Conservation (phyloP, 805 yeast species). For the Candida insectalens region DNA sequence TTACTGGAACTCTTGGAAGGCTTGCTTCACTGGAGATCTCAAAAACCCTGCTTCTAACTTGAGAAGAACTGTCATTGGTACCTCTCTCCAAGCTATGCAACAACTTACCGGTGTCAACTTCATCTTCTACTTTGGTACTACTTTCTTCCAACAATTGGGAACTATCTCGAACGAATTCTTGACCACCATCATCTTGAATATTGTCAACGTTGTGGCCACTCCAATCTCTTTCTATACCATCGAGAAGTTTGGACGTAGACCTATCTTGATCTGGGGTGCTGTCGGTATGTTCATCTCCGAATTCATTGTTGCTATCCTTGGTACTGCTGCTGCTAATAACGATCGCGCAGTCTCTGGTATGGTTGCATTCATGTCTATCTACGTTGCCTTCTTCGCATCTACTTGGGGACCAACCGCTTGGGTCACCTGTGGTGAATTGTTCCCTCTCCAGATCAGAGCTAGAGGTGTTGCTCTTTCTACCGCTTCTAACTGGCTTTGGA, state of each 20-base stretch:
- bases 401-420: slow-evolving; percentile 82
- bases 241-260: slow-evolving; percentile 53
- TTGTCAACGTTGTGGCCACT: slow-evolving; percentile 43
- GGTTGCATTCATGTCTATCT: slow-evolving; percentile 40
- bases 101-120: slow-evolving; percentile 75
- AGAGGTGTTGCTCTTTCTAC: slow-evolving; percentile 63
- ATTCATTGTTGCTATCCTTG: slow-evolving; percentile 43
- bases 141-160: slow-evolving; percentile 49
- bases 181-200: slow-evolving; percentile 42
- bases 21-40: slow-evolving; percentile 34
- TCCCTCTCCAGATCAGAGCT: slow-evolving; percentile 67
- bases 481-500: slow-evolving; percentile 74
- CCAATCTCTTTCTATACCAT: slow-evolving; percentile 44
- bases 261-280: slow-evolving; percentile 38
- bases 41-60: slow-evolving; percentile 27
- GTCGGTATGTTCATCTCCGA: slow-evolving; percentile 42
- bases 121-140: slow-evolving; percentile 65
- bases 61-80: slow-evolving; percentile 35
- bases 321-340: slow-evolving; percentile 21
- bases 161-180: slow-evolving; percentile 36
- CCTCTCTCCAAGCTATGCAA: slow-evolving; percentile 43
- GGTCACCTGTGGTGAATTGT: slow-evolving; percentile 54
- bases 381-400: slow-evolving; percentile 69
- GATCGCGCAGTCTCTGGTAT: slow-evolving; percentile 22
- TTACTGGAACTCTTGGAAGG: slow-evolving; percentile 30